Base-by-base conservation (phyloP, 2,329 filamentous ascomycete genomes). In the Sporothrix protearum region DNA sequence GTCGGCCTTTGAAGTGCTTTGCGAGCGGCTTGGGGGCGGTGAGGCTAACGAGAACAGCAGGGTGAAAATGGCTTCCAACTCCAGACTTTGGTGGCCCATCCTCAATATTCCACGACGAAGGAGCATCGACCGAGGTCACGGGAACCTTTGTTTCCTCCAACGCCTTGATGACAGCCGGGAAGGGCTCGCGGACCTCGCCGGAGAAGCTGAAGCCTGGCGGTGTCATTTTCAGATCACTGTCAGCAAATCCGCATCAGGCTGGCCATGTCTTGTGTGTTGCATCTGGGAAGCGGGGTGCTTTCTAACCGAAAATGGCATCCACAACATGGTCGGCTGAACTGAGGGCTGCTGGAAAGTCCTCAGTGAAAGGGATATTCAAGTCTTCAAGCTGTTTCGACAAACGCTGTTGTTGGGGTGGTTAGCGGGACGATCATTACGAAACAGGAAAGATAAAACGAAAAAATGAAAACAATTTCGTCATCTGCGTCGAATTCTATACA, bases 81-180 rank as follows among this genome's bases (percentile, higher is more conserved):
- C 93, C 95, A 1, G 89, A 87, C 69, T 85, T 82, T 12, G 94
- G 94, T 9, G 95, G 95, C 0, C 96, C 96, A 12, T 85, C 84
- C 78, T 97, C 92, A 71, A 99, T 96, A 80, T 96, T 89, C 96
- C 96, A 99, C 1, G 92, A 96, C 42, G 93, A 97, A 0, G 96
- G 96, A 7, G 93, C 94, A 81, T 99, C 96, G 28, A 99, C 92
- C 2, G 93, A 92, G 2, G 96, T 90, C 0, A 98, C 91, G 0
- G 94, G 92, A 8, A 96, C 78, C 33, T 86, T 86, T 5, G 92
- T 91, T 55, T 89, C 85, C 76, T 93, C 88, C 49, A 99, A 85
- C 8, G 91, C 89, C 73, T 87, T 83, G 76, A 99, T 96, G 16
- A 97, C 91, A 0, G 85, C 85, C 0, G 91, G 90, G 78, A 98